Evolutionary conservation across 2,329 filamentous ascomycete species (phyloP).

Genomic region (Colletotrichum horii): DNA sequence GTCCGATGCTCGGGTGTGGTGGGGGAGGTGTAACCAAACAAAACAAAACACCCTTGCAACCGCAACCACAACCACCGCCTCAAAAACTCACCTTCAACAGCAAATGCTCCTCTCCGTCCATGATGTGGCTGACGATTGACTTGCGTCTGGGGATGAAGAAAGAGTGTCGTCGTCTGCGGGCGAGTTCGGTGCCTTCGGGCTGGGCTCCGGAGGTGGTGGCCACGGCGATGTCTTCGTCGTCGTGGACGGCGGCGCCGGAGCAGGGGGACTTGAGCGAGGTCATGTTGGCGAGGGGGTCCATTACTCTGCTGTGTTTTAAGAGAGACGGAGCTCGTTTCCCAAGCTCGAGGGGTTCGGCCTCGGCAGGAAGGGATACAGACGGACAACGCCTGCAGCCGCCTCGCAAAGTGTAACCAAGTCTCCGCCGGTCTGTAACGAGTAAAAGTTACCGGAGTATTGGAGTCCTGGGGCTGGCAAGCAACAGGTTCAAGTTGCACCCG

Average conservation of each 20-base stretch:
- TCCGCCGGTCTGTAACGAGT: not conserved
- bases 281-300: conserved; percentile 33
- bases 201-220: conserved; percentile 48
- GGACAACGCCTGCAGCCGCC: not conserved
- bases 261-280: conserved; percentile 42
- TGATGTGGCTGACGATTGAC: conserved; percentile 63
- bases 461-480: not conserved
- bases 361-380: not conserved
- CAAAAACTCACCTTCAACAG: conserved; percentile 55
- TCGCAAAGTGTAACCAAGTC: not conserved
- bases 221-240: conserved; percentile 38
- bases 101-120: conserved; percentile 67
- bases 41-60: not conserved
- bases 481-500: not conserved
- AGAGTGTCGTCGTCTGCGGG: conserved; percentile 58
- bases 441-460: not conserved
- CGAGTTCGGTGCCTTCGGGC: conserved; percentile 31
- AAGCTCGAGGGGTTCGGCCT: not conserved
- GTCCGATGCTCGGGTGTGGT: not conserved
- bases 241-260: conserved; percentile 33
- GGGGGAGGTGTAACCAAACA: not conserved
- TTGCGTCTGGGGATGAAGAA: conserved; percentile 62
- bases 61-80: not conserved
- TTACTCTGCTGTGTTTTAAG: not conserved
- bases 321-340: not conserved